These are phyloP conservation scores for Penicillium canescens DNA, from an alignment of 495 filamentous ascomycete genomes.

Conservation along the genomic window DNA sequence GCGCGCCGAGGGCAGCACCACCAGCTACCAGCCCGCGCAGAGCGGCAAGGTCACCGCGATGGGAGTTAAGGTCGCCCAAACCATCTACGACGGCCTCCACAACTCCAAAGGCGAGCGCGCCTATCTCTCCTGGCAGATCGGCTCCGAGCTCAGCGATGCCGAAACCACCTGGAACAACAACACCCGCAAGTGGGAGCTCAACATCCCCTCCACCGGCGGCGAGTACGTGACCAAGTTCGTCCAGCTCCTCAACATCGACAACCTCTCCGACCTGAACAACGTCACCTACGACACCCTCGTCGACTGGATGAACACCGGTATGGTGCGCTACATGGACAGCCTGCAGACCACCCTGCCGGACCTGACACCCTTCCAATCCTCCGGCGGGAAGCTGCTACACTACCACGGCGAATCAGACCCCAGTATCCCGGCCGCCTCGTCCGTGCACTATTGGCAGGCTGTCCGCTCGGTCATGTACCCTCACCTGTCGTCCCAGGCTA, in stretches of 20 bases:
- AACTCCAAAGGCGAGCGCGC: slow-evolving; percentile 30
- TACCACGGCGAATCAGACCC: slow-evolving; percentile 54
- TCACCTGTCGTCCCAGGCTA: slow-evolving; percentile 31
- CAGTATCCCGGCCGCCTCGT: slow-evolving; percentile 47
- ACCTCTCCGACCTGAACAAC: slow-evolving; percentile 32
- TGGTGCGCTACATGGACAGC: slow-evolving; percentile 28
- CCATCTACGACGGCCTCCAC: slow-evolving; percentile 34
- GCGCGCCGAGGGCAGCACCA: slow-evolving; percentile 29
- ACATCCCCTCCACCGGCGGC: slow-evolving; percentile 24
- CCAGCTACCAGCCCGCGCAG: slow-evolving; percentile 32
- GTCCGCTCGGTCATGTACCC: slow-evolving; percentile 53
- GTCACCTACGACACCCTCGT: slow-evolving; percentile 51
- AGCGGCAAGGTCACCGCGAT: slow-evolving; percentile 30
- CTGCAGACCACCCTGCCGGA: slow-evolving; percentile 45
- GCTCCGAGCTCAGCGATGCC: slow-evolving; percentile 29
- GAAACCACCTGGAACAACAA: slow-evolving; percentile 19
- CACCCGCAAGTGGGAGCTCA: slow-evolving; percentile 20
- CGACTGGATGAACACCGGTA: slow-evolving; percentile 43
- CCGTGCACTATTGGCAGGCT: slow-evolving; percentile 49
- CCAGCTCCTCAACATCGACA: slow-evolving; percentile 26
- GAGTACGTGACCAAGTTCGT: slow-evolving; percentile 28
- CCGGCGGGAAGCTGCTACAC: slow-evolving; percentile 53
- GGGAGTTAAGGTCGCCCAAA: slow-evolving; percentile 31
- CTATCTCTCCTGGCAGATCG: slow-evolving; percentile 36
- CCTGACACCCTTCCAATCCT: slow-evolving; percentile 37